phyloP scores from a whole-genome alignment of 2,329 filamentous ascomycete species.

The Beauveria rudraprayagi region DNA sequence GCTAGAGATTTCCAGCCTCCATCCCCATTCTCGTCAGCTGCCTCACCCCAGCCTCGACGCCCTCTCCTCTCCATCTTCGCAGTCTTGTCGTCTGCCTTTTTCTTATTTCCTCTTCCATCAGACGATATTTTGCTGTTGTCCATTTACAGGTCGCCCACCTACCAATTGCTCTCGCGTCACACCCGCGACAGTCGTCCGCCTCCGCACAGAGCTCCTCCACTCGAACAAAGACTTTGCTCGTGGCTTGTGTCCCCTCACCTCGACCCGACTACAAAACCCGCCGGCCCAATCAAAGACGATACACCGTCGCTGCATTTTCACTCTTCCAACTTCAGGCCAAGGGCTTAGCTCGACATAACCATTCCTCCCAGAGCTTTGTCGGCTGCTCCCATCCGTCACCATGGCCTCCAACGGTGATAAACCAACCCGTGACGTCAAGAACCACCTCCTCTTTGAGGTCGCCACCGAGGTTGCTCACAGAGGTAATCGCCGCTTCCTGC shows the following conservation, averaged over 20 bases:
- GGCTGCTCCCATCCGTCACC: slow-evolving; percentile 14
- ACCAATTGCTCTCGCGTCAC: background rate
- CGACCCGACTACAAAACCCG: background rate
- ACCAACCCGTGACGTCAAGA: slow-evolving; percentile 68
- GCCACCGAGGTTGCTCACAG: slow-evolving; percentile 96
- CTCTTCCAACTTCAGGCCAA: too few species aligned
- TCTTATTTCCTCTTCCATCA: background rate
- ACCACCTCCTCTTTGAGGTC: slow-evolving; percentile 93
- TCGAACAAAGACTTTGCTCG: background rate
- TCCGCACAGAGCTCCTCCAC: background rate
- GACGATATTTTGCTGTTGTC: too few species aligned
- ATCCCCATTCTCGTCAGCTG: background rate
- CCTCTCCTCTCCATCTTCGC: too few species aligned
- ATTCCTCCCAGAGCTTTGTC: background rate
- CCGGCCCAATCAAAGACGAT: background rate
- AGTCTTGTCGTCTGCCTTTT: background rate
- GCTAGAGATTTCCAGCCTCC: background rate
- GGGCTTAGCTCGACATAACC: too few species aligned
- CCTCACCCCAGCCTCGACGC: background rate
- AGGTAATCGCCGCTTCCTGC: slow-evolving; percentile 42
- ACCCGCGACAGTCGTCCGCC: background rate
- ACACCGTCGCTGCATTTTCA: background rate
- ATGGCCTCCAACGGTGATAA: slow-evolving; percentile 42
- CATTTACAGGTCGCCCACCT: background rate
- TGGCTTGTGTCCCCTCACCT: background rate